These are phyloP conservation scores for Ajuga chamaepitys DNA, from an alignment of 257 asterid genomes.

Conservation along the genomic window DNA sequence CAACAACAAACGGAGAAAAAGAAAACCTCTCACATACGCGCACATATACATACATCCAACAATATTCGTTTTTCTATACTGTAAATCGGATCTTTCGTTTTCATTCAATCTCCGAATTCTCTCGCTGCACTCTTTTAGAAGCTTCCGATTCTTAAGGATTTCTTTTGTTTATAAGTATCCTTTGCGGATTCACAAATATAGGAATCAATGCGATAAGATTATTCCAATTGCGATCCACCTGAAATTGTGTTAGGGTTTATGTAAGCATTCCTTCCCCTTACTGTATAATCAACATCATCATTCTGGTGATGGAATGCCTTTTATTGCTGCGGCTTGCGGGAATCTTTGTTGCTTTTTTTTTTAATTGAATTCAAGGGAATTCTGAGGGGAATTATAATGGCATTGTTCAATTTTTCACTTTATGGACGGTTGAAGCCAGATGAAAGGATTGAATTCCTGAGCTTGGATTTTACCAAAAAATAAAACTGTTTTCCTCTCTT, in stretches of 20 bases:
- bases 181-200: not conserved
- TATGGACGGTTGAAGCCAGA: not conserved
- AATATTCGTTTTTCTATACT: not conserved
- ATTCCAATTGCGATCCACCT: conserved; percentile 26
- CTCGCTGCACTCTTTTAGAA: not conserved
- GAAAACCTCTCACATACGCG: not conserved
- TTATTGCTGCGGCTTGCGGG: not conserved
- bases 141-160: conserved; percentile 6
- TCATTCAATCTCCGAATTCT: conserved; percentile 24
- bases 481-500: not conserved
- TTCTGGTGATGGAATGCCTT: conserved; percentile 17
- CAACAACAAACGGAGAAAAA: not conserved
- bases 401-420: conserved; percentile 18
- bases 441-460: not conserved
- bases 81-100: conserved; percentile 27
- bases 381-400: conserved; percentile 14
- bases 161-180: conserved; percentile 5
- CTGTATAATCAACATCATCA: not conserved
- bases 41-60: not conserved
- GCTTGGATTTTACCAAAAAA: not conserved
- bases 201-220: conserved; percentile 14
- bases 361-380: conserved; percentile 14
- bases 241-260: conserved; percentile 25
- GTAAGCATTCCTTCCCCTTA: conserved; percentile 12
- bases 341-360: not conserved